phyloP scores from a whole-genome alignment of 345 rosid genomes.

The Adansonia digitata region DNA sequence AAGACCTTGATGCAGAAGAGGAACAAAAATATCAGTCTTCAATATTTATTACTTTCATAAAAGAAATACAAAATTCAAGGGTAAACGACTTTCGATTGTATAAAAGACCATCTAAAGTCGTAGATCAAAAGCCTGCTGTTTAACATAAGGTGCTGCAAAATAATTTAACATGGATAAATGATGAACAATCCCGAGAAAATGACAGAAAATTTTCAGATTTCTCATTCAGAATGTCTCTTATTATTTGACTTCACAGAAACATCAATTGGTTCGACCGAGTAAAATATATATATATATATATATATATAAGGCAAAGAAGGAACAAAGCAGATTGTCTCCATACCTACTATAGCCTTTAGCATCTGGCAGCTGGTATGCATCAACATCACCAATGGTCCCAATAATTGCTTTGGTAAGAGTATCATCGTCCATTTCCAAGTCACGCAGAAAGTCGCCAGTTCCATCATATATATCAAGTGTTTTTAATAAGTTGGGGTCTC shows the following conservation, averaged over 20 bases:
- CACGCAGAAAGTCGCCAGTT: conserved; percentile 78
- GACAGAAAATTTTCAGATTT: neutral
- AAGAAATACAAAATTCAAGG: neutral
- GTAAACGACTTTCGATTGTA: neutral
- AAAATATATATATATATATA: too few species aligned
- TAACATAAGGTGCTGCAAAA: neutral
- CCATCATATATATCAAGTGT: conserved; percentile 84
- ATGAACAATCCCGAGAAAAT: neutral
- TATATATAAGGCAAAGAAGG: neutral
- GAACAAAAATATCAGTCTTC: neutral
- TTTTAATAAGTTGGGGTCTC: conserved; percentile 89
- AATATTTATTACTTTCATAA: neutral
- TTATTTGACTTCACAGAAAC: neutral
- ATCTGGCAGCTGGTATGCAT: conserved; percentile 93
- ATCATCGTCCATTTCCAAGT: conserved; percentile 77
- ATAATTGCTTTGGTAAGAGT: conserved; percentile 87
- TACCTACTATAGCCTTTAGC: conserved; percentile 99
- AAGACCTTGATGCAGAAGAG: neutral
- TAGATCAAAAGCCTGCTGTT: neutral
- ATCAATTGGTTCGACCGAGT: neutral
- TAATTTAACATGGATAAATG: neutral
- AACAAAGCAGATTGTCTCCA: neutral
- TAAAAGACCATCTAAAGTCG: neutral
- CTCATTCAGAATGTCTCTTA: neutral
- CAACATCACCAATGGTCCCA: conserved; percentile 93